Conservation (phyloP, 345 rosid genomes). For the Gossypium turneri region DNA sequence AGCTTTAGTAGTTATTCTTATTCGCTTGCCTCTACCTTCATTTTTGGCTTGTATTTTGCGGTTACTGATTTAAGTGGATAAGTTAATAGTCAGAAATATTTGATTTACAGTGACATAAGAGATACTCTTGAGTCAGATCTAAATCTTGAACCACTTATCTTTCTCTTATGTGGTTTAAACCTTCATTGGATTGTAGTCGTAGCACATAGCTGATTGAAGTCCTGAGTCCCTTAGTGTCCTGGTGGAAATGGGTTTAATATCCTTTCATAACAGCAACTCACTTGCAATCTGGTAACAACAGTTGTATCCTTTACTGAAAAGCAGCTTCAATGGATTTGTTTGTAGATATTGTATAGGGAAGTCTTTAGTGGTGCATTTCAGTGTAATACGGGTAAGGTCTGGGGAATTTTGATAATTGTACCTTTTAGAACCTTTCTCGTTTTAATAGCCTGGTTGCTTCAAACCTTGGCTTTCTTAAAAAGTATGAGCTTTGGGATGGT, state of each 20-base stretch:
- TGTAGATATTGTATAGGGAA: neutral
- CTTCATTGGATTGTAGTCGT: neutral
- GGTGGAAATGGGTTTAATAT: neutral
- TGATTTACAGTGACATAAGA: neutral
- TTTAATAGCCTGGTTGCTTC: neutral
- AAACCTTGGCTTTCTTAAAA: neutral
- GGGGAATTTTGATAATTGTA: neutral
- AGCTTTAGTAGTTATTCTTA: conserved; percentile 4
- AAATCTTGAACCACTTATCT: neutral
- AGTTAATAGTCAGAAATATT: neutral
- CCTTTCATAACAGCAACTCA: neutral
- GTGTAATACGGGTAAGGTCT: neutral
- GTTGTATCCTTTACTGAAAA: neutral
- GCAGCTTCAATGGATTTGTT: neutral
- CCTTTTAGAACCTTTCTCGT: neutral
- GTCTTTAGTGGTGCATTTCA: neutral
- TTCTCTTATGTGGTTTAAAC: neutral
- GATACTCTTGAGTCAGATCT: conserved; percentile 6
- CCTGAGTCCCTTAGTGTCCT: neutral
- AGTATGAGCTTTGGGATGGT: neutral
- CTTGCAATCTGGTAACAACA: conserved; percentile 3
- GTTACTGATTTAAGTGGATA: neutral
- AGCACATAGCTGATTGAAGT: neutral
- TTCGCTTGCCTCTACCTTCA: neutral
- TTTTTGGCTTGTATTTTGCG: neutral